phyloP scores from a whole-genome alignment of 176 grass and related monocot species.

The Aegilops speltoides region DNA sequence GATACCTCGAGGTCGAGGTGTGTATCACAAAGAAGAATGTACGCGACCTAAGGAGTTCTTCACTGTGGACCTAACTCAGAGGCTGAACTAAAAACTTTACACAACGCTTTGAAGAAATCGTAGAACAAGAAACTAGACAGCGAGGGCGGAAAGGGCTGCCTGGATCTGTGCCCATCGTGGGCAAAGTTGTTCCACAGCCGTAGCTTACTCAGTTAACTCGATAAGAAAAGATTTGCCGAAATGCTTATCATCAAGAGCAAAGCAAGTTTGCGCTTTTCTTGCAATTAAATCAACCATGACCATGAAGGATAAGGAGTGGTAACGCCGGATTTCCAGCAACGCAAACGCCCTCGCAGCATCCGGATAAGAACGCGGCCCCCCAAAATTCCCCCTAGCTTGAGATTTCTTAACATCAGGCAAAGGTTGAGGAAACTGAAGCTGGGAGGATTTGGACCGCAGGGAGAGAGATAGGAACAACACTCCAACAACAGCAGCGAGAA shows the following conservation, averaged over 20 bases:
- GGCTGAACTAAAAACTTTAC: neutral
- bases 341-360: neutral
- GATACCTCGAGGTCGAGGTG: neutral
- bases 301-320: neutral
- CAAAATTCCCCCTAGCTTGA: neutral
- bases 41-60: neutral
- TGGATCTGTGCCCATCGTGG: constrained; percentile 16
- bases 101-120: neutral
- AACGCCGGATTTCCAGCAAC: neutral
- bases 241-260: neutral
- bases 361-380: neutral
- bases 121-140: neutral
- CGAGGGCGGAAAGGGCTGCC: neutral
- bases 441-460: neutral
- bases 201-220: neutral
- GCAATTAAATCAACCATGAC: neutral
- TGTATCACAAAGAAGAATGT: neutral
- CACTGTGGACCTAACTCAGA: neutral
- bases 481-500: neutral
- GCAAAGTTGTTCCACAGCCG: neutral
- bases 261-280: neutral
- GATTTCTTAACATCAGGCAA: neutral
- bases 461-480: neutral
- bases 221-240: neutral
- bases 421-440: neutral